These are phyloP conservation scores for Xylariaceae sp. DNA, from an alignment of 2,329 filamentous ascomycete genomes.

Conservation along the genomic window DNA sequence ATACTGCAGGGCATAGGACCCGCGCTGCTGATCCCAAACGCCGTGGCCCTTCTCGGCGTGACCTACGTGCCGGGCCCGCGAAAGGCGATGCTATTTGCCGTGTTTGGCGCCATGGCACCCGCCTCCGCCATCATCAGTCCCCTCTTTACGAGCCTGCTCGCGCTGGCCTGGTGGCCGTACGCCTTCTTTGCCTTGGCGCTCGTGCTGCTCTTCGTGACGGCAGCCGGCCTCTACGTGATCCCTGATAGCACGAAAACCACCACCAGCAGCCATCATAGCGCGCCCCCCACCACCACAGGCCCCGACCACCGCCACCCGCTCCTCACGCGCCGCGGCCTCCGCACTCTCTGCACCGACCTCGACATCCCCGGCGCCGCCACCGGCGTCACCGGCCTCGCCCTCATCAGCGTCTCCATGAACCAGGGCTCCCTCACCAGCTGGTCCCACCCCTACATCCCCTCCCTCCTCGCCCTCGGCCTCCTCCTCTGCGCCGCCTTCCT, in stretches of 20 bases:
- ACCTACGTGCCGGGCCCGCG: conserved; percentile 36
- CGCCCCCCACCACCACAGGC: conserved; percentile 1
- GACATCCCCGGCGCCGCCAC: conserved; percentile 26
- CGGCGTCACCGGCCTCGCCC: conserved; percentile 47
- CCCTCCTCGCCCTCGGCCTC: conserved; percentile 45
- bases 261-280: not conserved
- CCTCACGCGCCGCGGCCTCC: conserved; percentile 11
- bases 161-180: conserved; percentile 25
- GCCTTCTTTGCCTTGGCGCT: conserved; percentile 26
- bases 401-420: conserved; percentile 58
- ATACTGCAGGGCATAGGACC: conserved; percentile 47
- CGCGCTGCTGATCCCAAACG: conserved; percentile 50
- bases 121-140: conserved; percentile 26
- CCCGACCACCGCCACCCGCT: conserved; percentile 3
- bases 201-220: conserved; percentile 18
- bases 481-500: conserved; percentile 47
- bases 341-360: conserved; percentile 18
- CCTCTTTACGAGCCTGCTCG: conserved; percentile 22
- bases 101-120: conserved; percentile 30
- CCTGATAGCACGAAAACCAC: conserved; percentile 10
- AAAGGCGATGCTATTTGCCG: conserved; percentile 28
- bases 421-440: conserved; percentile 52
- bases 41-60: conserved; percentile 47
- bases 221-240: conserved; percentile 22
- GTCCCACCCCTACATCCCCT: conserved; percentile 46